Evolutionary conservation across 2,329 filamentous ascomycete genomes (phyloP), one percentile per base, ranked within the genome.

Genomic region (Grosmannia clavigera): DNA sequence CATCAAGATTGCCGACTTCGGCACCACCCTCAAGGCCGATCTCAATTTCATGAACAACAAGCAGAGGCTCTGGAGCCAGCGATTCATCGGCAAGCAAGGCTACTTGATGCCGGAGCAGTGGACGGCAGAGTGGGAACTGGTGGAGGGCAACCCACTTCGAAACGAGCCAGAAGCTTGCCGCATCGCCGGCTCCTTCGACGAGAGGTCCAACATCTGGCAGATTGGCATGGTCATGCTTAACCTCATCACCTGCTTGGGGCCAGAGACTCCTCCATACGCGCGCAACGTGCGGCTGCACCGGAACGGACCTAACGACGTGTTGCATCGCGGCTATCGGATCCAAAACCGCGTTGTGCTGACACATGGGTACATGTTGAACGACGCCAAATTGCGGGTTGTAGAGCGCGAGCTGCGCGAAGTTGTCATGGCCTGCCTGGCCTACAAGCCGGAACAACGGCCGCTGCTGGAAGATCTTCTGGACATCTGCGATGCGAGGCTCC

Each of bases 1-100:
- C 38, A 38, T 63, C 53, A 62, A 62, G 60, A 27, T 65, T 10
- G 61, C 59, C 53, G 64, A 65, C 55, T 60, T 65, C 33, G 64
- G 64, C 25, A 2, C 56, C 1, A 57, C 60, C 14, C 2, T 3
- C 0, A 10, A 16, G 4, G 48, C 40, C 22, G 35, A 58, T 25
- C 14, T 10, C 22, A 5, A 25, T 1, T 43, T 48, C 4, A 10
- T 6, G 10, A 11, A 31, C 25, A 25, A 59, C 46, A 10, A 2
- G 33, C 2, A 43, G 14, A 2, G 16, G 16, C 12, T 60, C 9
- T 65, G 64, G 63, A 1, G 9, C 2, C 1, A 9, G 16, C 61
- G 62, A 12, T 12, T 14, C 2, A 12, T 3, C 11, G 64, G 64
- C 40, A 65, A 65, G 62, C 0, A 12, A 0, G 38, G 27, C 40